Base-by-base conservation (phyloP, 1,139 yeast genomes). In the Zygoascus hellenicus region DNA sequence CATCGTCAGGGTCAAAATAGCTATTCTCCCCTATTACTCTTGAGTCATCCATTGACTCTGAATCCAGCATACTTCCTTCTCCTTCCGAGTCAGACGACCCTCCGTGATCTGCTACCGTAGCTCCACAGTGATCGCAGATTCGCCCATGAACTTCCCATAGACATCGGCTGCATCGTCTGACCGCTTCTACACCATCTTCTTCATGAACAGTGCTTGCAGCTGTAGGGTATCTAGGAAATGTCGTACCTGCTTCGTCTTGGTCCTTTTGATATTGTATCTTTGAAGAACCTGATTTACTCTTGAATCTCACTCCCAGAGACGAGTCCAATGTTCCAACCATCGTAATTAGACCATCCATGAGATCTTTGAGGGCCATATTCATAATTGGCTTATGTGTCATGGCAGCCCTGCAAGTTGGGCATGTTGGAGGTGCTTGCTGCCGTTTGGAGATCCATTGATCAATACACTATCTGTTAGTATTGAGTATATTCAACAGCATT, bases 91-190 rank as follows among this genome's bases (percentile, higher is more conserved):
- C 42, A 3, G 42, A 31, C 2, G 22, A 35, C 10, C 39, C 45
- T 28, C 39, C 47, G 26, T 38, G 34, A 19, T 38, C 43, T 7
- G 37, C 37, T 17, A 40, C 45, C 2, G 15, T 38, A 76, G 88
- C 38, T 85, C 53, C 55, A 45, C 63, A 60, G 43, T 58, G 51
- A 11, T 51, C 53, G 40, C 64, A 60, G 15, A 40, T 48, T 1
- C 43, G 34, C 2, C 54, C 60, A 5, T 54, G 49, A 7, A 60
- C 43, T 48, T 60, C 64, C 64, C 64, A 60, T 44, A 51, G 44
- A 44, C 64, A 60, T 22, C 50, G 43, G 4, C 61, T 52, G 44
- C 64, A 60, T 17, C 64, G 46, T 28, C 43, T 28, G 1, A 60
- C 62, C 39, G 59, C 64, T 16, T 58, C 62, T 7, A 46, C 28